Conservation (phyloP, 2,329 filamentous ascomycete genomes). For the Trichoderma citrinoviride region DNA sequence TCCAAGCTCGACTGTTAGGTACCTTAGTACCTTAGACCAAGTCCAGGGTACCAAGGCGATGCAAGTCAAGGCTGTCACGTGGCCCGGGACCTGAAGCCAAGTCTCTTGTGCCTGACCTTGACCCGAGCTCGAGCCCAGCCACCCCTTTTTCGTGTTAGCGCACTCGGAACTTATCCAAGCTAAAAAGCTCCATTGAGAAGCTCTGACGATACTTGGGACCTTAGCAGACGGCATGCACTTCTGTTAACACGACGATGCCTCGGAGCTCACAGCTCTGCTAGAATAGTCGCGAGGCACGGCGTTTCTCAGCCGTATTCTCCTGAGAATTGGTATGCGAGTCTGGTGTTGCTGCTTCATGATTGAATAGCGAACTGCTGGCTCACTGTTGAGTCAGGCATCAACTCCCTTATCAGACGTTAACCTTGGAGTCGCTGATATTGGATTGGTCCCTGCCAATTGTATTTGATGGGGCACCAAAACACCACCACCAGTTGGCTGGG, state of each 20-base stretch:
- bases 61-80: conserved; percentile 1
- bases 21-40: too few species aligned
- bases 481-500: conserved; percentile 11
- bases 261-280: background rate
- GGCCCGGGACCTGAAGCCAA: background rate
- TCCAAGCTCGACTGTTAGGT: background rate
- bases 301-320: too few species aligned
- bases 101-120: background rate
- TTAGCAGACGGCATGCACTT: conserved; percentile 15
- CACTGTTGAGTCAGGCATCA: background rate
- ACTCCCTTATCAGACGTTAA: conserved; percentile 14
- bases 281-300: background rate
- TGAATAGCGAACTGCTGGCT: conserved; percentile 11
- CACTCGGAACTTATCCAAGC: background rate
- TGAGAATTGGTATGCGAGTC: background rate
- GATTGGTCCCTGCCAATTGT: background rate
- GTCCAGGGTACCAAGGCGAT: background rate
- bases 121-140: background rate
- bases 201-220: background rate
- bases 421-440: background rate
- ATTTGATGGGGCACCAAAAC: background rate
- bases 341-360: background rate
- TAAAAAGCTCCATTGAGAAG: conserved; percentile 19
- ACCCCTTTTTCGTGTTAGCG: background rate
- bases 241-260: background rate